These are phyloP conservation scores for Suillus subaureus DNA, from an alignment of 768 basidiomycete species.

Conservation along the genomic window DNA sequence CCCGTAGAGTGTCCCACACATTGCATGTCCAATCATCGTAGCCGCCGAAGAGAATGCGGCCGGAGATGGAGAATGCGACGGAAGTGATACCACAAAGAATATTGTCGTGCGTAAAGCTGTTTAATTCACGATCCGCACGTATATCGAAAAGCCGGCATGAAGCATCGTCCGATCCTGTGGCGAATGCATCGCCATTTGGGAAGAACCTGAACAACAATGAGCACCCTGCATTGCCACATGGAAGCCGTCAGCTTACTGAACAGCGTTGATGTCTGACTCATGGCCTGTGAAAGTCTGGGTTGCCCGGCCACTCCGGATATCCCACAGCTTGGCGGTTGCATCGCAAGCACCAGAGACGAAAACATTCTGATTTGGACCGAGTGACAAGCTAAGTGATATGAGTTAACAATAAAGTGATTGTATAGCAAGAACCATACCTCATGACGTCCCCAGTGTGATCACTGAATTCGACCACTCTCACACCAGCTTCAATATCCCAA, in stretches of 20 bases:
- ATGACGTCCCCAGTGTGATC: conserved; percentile 99
- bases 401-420: conserved; percentile 15
- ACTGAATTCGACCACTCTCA: conserved; percentile 97
- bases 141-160: conserved; percentile 98
- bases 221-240: conserved; percentile 9
- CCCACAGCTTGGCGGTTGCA: conserved; percentile 98
- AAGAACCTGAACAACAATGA: conserved; percentile 72
- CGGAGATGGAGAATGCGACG: conserved; percentile 97
- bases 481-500: conserved; percentile 99
- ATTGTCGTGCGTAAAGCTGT: conserved; percentile 97
- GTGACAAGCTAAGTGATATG: conserved; percentile 68
- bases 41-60: conserved; percentile 95
- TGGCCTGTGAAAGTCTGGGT: conserved; percentile 99
- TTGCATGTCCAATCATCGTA: conserved; percentile 99
- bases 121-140: conserved; percentile 95
- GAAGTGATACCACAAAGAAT: conserved; percentile 99
- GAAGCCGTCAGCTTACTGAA: conserved; percentile 67
- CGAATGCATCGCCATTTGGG: conserved; percentile 99
- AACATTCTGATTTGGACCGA: conserved; percentile 90
- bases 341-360: conserved; percentile 99
- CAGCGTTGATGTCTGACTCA: conserved; percentile 99
- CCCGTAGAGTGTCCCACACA: conserved; percentile 99
- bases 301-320: conserved; percentile 95
- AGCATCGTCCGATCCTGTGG: conserved; percentile 97
- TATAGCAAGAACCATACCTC: conserved; percentile 60